Conservation (phyloP, 305 asterid genomes). For the Fraxinus ornus region DNA sequence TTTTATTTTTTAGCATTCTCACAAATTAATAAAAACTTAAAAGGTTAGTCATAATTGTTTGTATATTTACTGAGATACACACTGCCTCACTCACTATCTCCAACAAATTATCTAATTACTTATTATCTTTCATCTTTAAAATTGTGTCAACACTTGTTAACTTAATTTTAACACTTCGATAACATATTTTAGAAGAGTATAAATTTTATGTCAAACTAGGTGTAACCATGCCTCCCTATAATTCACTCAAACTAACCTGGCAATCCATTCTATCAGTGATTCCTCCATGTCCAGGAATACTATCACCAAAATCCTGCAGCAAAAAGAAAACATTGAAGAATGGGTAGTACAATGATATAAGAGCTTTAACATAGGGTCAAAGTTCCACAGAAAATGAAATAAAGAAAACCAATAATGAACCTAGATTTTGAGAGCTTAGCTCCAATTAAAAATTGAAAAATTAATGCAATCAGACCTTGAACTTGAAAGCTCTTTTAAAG, state of each 20-base stretch:
- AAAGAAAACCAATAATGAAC: constrained; percentile 17
- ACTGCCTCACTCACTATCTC: neutral
- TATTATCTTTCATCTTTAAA: neutral
- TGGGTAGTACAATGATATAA: constrained; percentile 7
- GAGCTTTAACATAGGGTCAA: neutral
- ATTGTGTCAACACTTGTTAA: neutral
- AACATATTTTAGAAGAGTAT: neutral
- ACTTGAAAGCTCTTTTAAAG: constrained; percentile 30
- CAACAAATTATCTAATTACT: neutral
- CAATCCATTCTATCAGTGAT: constrained; percentile 99
- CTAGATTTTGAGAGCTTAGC: constrained; percentile 2
- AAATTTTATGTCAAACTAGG: neutral
- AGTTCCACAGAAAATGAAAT: neutral
- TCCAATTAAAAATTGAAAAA: neutral
- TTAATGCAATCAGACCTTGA: constrained; percentile 49
- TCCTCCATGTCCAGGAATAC: constrained; percentile 99
- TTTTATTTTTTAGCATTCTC: neutral
- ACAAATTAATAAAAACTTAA: neutral
- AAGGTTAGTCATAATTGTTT: neutral
- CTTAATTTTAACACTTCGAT: neutral
- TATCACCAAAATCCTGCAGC: constrained; percentile 92
- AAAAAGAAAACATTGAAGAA: constrained; percentile 2
- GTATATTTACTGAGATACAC: neutral
- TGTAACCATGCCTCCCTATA: neutral
- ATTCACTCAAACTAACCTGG: constrained; percentile 52